phyloP scores from a whole-genome alignment of 495 filamentous ascomycete genomes.

The Penicillium psychrofluorescens region DNA sequence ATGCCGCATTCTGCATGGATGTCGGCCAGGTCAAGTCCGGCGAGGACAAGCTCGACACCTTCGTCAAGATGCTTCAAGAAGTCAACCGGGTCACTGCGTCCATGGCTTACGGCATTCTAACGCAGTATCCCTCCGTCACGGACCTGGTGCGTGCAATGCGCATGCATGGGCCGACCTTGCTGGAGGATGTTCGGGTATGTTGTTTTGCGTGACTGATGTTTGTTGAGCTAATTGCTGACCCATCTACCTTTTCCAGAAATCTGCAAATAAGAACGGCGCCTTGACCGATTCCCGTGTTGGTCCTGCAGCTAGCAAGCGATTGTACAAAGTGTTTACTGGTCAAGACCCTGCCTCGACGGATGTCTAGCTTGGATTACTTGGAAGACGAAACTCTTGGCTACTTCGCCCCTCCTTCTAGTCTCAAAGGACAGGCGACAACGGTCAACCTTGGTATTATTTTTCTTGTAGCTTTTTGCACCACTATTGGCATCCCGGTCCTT shows the following conservation, averaged over 20 bases:
- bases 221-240: not conserved
- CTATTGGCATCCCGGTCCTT: too few relatives aligned
- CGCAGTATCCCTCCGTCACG: slow-evolving; percentile 51
- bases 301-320: slow-evolving; percentile 58
- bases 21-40: slow-evolving; percentile 72
- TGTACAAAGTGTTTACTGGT: slow-evolving; percentile 70
- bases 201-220: not conserved
- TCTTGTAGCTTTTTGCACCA: too few relatives aligned
- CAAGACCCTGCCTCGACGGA: slow-evolving; percentile 59
- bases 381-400: too few relatives aligned
- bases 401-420: too few relatives aligned
- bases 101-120: slow-evolving; percentile 63
- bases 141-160: slow-evolving; percentile 53
- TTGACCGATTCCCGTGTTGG: slow-evolving; percentile 60
- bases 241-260: slow-evolving; percentile 37
- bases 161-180: slow-evolving; percentile 46
- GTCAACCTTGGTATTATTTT: too few relatives aligned
- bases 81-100: slow-evolving; percentile 64
- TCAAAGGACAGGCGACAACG: too few relatives aligned
- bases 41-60: slow-evolving; percentile 60
- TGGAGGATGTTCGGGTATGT: slow-evolving; percentile 53
- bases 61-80: slow-evolving; percentile 72
- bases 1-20: slow-evolving; percentile 77
- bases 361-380: slow-evolving; percentile 37
- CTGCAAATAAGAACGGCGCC: slow-evolving; percentile 60